Evolutionary conservation across 305 asterid species (phyloP), one percentile per base, ranked within the genome.

Genomic region (Solanum chacoense): DNA sequence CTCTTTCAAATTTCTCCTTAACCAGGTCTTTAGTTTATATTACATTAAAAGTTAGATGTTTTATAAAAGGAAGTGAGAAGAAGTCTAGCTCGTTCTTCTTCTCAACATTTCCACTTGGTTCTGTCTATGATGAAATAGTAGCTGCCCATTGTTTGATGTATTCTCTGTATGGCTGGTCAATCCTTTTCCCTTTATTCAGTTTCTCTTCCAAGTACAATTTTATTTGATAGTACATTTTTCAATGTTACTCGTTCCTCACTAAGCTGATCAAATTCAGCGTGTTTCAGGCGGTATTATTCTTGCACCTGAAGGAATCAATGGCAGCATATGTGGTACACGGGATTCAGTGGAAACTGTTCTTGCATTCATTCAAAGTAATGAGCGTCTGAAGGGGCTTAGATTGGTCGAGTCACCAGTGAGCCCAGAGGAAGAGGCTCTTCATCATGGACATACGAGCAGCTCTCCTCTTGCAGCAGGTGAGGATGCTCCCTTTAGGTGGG

Each of bases 251-350:
- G 85, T 90, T 88, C 94, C 95, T 95, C 91, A 94, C 98, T 90
- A 89, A 96, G 96, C 96, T 92, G 96, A 94, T 94, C 89, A 90
- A 84, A 88, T 90, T 91, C 98, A 97, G 99, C 94, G 94, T 88
- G 98, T 97, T 91, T 97, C 99, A 93, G 99, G 99, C 88, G 99
- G 99, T 69, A 95, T 97, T 78, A 96, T 97, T 89, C 99, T 97
- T 78, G 99, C 99, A 65, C 96, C 98, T 75, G 98, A 97, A 94
- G 99, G 99, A 88, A 96, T 97, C 91, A 97, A 97, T 55, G 99
- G 99, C 55, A 97, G 98, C 92, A 90, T 97, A 91, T 97, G 99
- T 89, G 98, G 99, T 67, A 93, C 91, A 73, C 93, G 95, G 80
- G 90, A 92, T 90, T 92, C 95, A 6, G 97, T 97, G 65, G 98